phyloP scores from a whole-genome alignment of 1,284 basidiomycete genomes.

The Bjerkandera adusta region DNA sequence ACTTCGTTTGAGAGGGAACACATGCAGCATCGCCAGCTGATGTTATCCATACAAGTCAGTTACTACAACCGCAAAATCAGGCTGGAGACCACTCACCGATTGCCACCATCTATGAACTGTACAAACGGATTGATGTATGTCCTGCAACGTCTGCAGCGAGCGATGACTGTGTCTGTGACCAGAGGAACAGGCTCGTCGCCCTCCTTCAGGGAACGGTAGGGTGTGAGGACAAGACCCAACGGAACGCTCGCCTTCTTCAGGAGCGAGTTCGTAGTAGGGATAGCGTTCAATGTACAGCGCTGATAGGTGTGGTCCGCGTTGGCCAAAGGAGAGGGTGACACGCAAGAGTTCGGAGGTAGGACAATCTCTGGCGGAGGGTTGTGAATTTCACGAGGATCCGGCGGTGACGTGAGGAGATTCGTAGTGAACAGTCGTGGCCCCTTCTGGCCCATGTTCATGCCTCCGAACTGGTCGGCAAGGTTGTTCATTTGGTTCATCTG shows the following conservation, averaged over 20 bases:
- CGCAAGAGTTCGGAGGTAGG: conserved; percentile 79
- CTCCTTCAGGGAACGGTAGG: conserved; percentile 82
- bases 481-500: conserved; percentile 50
- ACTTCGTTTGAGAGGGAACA: conserved; percentile 99
- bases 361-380: conserved; percentile 86
- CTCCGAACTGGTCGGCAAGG: conserved; percentile 81
- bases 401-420: conserved; percentile 87
- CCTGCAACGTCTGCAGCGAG: conserved; percentile 94
- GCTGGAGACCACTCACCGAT: conserved; percentile 52
- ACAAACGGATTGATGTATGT: conserved; percentile 99
- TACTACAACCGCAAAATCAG: background rate
- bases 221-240: conserved; percentile 87
- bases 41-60: conserved; percentile 5
- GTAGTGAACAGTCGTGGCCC: conserved; percentile 76
- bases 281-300: conserved; percentile 87
- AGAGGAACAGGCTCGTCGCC: conserved; percentile 84
- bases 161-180: conserved; percentile 93
- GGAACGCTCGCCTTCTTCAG: conserved; percentile 94
- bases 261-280: conserved; percentile 92
- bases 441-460: conserved; percentile 82
- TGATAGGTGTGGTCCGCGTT: conserved; percentile 94
- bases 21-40: conserved; percentile 98
- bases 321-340: conserved; percentile 78
- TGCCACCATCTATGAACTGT: conserved; percentile 97
- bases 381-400: conserved; percentile 84